phyloP scores from a whole-genome alignment of 1,284 basidiomycete genomes.

The Naganishia liquefaciens region DNA sequence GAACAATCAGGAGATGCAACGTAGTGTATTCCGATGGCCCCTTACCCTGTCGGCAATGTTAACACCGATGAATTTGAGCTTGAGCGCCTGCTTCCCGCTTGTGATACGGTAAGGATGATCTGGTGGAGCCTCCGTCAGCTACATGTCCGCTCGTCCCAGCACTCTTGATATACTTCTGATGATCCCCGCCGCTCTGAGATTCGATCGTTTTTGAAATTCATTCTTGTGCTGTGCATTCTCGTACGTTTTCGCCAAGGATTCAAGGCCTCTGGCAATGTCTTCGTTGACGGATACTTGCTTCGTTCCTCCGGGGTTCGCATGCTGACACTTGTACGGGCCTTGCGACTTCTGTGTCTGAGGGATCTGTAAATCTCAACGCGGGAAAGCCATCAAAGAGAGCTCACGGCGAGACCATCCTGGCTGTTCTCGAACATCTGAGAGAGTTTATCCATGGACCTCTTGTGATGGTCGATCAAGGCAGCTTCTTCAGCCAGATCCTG shows the following conservation, averaged over 20 bases:
- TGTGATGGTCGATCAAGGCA: neutral
- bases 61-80: slow-evolving; percentile 67
- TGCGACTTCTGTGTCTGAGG: neutral
- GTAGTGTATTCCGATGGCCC: neutral
- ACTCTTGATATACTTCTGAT: slow-evolving; percentile 41
- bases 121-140: slow-evolving; percentile 43
- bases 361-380: no score
- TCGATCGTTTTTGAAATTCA: slow-evolving; percentile 44
- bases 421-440: neutral
- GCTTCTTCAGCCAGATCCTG: slow-evolving; percentile 9
- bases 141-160: neutral
- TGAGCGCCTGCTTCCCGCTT: slow-evolving; percentile 64
- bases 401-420: neutral
- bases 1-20: neutral
- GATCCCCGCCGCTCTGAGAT: slow-evolving; percentile 44
- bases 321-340: slow-evolving; percentile 44
- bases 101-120: slow-evolving; percentile 65
- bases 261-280: slow-evolving; percentile 48
- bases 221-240: slow-evolving; percentile 46
- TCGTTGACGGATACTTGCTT: slow-evolving; percentile 43
- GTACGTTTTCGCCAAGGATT: slow-evolving; percentile 47
- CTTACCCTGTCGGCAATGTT: slow-evolving; percentile 73
- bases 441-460: neutral
- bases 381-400: neutral
- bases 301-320: slow-evolving; percentile 40